These are phyloP conservation scores for Zasmidium angulare DNA, from an alignment of 2,329 filamentous ascomycete genomes.

Conservation along the genomic window DNA sequence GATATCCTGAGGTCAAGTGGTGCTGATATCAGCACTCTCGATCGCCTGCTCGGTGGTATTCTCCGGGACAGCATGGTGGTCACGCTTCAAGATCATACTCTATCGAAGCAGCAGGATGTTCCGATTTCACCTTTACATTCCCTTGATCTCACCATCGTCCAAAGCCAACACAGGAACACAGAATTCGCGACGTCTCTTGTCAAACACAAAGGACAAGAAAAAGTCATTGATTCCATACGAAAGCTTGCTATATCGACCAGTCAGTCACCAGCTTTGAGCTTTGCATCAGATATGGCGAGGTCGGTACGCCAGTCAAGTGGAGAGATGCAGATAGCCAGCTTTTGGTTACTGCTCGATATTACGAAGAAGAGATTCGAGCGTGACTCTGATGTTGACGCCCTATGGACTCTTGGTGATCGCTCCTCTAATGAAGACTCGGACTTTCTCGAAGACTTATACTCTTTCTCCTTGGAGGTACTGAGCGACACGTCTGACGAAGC, in stretches of 20 bases:
- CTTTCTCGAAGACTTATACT: conserved; percentile 64
- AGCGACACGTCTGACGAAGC: conserved; percentile 41
- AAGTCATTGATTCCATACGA: conserved; percentile 25
- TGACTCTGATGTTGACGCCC: conserved; percentile 61
- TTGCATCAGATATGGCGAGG: conserved; percentile 66
- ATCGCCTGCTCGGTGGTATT: conserved; percentile 65
- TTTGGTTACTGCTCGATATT: conserved; percentile 78
- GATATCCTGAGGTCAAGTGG: conserved; percentile 63
- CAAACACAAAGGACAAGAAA: conserved; percentile 28
- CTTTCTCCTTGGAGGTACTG: conserved; percentile 64
- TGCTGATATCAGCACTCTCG: conserved; percentile 64
- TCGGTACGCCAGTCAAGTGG: conserved; percentile 60
- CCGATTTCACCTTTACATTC: conserved; percentile 23
- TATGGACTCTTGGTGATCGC: conserved; percentile 48
- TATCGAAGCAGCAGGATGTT: conserved; percentile 13
- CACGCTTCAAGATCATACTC: conserved; percentile 39
- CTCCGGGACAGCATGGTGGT: conserved; percentile 71
- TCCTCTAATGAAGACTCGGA: conserved; percentile 9
- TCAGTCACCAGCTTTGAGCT: conserved; percentile 13
- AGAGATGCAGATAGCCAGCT: conserved; percentile 64
- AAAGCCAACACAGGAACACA: conserved; percentile 11
- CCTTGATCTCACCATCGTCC: conserved; percentile 16
- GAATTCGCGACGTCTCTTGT: conserved; percentile 29
- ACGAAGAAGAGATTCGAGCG: conserved; percentile 58
- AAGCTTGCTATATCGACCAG: conserved; percentile 38